Evolutionary conservation across 1,284 basidiomycete species (phyloP), one percentile per base, ranked within the genome.

Genomic region (Xerocomus amazonicus): DNA sequence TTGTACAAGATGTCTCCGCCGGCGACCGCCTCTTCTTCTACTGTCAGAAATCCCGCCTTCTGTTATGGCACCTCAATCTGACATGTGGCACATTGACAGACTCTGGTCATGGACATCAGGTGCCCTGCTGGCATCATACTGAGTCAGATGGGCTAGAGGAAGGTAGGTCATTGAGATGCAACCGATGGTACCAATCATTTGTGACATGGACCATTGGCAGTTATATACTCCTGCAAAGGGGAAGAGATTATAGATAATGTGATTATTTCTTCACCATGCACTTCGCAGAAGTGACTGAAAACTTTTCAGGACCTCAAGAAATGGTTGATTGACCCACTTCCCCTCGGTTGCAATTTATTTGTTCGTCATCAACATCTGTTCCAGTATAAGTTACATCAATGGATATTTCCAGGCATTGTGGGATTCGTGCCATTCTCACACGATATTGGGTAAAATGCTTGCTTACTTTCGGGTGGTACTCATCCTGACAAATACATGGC

Each of bases 21-120:
- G 67, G 68, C 0, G 74, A 76, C 47, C 63, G 46, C 19, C 65
- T 75, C 26, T 69, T 73, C 34, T 73, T 75, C 40, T 70, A 70
- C 39, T 75, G 73, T 68, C 38, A 45, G 68, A 31, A 27, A 12
- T 1, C 12, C 9, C 3, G 14, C 17, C 9, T 13, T 3, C 34
- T 7, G 7, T 8, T 2, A 27, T 33, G 6, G 3, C 19, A n/a
- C 13, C 6, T 1, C 28, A 27, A 23, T 34, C 52, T 58, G 26
- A 59, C 14, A 14, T 43, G n/a, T n/a, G n/a, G n/a, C n/a, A n/a
- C n/a, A n/a, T 37, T 12, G 33, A 42, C 41, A 71, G 70, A 66
- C 34, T 65, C 70, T 1, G 71, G 71, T 5, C 71, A 74, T 39
- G 65, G 69, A 1, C 48, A 54, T 34, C 71, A 70, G 12, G 54